Evolutionary conservation across 176 grass and related monocot species (phyloP).

Genomic region (bread wheat (Triticum aestivum)): IWGSC_CS_RefSeq_v2.1 NC_057796.1:171921837-171922336

Average conservation of each 20-base stretch:
- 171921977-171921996: conserved; percentile 8
- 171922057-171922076: conserved; percentile 1
- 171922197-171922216: no score
- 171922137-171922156: not conserved
- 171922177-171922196: not conserved
- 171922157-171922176: not conserved
- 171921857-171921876: conserved; percentile 27
- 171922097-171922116: conserved; percentile 6
- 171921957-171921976: conserved; percentile 5
- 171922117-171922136: not conserved
- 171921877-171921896: conserved; percentile 1
- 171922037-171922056: conserved; percentile 18
- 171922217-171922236: no score
- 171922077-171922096: not conserved
- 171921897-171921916: not conserved
- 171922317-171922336: no score
- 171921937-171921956: conserved; percentile 6
- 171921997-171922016: conserved; percentile 15
- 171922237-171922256: no score
- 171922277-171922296: no score
- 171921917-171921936: conserved; percentile 10
- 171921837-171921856: conserved; percentile 20
- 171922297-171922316: no score
- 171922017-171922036: conserved; percentile 20
- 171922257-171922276: no score